phyloP scores from a whole-genome alignment of 2,329 filamentous ascomycete species.

The Aspergillus carbonarius region DNA sequence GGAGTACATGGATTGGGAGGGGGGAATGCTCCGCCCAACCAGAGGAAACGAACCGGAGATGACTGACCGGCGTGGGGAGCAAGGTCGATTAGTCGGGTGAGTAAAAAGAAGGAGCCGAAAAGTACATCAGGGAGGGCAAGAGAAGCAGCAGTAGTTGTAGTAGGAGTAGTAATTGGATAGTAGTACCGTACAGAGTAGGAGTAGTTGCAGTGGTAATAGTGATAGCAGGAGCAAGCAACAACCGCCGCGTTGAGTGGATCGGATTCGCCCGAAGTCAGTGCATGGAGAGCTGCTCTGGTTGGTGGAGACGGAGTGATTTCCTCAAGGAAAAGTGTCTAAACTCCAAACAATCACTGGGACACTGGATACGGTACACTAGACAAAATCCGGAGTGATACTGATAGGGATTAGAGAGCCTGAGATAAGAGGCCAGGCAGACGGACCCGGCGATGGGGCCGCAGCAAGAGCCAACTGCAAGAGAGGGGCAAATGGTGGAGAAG shows the following conservation, averaged over 20 bases:
- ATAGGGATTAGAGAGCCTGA: not conserved
- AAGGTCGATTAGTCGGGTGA: not conserved
- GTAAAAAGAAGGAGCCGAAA: conserved; percentile 8
- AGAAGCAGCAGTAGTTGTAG: conserved; percentile 3
- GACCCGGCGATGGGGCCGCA: conserved; percentile 15
- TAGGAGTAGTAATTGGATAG: too few relatives aligned
- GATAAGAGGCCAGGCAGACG: conserved; percentile 15
- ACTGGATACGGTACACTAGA: not conserved
- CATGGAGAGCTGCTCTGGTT: conserved; percentile 12
- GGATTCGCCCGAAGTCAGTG: conserved; percentile 22
- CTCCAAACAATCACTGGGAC: conserved; percentile 3
- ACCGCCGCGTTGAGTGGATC: conserved; percentile 19
- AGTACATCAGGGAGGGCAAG: conserved; percentile 6
- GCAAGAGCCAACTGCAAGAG: not conserved
- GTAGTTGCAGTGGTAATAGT: conserved; percentile 8
- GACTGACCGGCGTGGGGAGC: conserved; percentile 6
- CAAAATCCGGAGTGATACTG: conserved; percentile 17
- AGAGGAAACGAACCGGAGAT: conserved; percentile 7
- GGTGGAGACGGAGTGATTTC: conserved; percentile 16
- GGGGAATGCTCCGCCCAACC: not conserved
- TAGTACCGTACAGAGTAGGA: not conserved
- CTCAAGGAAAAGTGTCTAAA: conserved; percentile 11
- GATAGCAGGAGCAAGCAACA: conserved; percentile 2
- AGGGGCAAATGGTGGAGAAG: not conserved
- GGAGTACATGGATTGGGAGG: conserved; percentile 6